These are phyloP conservation scores for Penicillium rolfsii DNA, from an alignment of 2,329 filamentous ascomycete species.

Conservation along the genomic window DNA sequence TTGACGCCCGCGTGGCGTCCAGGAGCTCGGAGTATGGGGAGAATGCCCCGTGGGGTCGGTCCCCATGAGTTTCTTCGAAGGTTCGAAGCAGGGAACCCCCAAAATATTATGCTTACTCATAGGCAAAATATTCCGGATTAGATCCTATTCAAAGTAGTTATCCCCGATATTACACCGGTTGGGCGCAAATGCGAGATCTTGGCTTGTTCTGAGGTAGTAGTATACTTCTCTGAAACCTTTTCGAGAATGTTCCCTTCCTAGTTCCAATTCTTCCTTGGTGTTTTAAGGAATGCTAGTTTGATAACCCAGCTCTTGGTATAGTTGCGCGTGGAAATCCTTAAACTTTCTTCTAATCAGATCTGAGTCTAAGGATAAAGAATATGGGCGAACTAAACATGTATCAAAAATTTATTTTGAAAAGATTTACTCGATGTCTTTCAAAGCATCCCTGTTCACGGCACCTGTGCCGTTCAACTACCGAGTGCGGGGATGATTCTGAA, in stretches of 20 bases:
- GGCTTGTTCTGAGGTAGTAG: not conserved
- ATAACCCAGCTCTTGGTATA: no score
- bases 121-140: not conserved
- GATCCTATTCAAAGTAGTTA: not conserved
- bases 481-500: no score
- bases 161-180: not conserved
- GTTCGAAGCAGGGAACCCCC: not conserved
- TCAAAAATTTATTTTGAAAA: no score
- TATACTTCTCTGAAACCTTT: not conserved
- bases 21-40: not conserved
- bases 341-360: no score
- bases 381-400: no score
- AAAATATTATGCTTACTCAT: not conserved
- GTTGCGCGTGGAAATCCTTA: no score
- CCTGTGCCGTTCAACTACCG: no score
- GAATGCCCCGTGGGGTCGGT: not conserved
- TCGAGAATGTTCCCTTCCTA: not conserved
- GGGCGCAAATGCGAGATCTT: not conserved
- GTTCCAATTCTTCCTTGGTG: not conserved
- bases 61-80: no score
- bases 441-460: no score
- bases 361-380: no score
- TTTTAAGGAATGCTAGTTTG: no score
- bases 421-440: no score
- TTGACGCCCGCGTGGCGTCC: not conserved